phyloP scores from a whole-genome alignment of 2,329 filamentous ascomycete species.

The Metarhizium album region DNA sequence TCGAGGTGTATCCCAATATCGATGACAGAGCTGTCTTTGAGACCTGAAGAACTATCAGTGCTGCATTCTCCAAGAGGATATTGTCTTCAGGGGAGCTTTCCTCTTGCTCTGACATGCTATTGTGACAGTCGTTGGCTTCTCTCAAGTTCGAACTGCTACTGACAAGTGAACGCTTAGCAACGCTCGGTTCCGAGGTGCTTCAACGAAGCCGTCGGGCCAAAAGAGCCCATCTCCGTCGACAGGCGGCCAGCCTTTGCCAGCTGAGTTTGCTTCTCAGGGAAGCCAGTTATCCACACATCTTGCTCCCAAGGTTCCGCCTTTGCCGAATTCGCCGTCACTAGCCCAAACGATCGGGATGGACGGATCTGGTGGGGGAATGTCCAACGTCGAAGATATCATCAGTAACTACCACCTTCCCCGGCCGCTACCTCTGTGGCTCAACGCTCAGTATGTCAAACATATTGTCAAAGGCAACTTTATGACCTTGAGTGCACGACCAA shows the following conservation, averaged over 20 bases:
- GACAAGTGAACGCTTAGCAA: conserved; percentile 32
- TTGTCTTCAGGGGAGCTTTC: not conserved
- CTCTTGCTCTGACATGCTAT: not conserved
- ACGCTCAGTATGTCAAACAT: conserved; percentile 64
- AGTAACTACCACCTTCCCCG: conserved; percentile 54
- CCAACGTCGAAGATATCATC: conserved; percentile 43
- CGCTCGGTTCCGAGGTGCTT: conserved; percentile 47
- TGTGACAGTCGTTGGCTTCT: not conserved
- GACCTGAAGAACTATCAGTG: not conserved
- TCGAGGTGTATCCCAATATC: not conserved
- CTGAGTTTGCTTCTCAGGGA: conserved; percentile 33
- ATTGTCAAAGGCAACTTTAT: conserved; percentile 98
- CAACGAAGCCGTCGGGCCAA: conserved; percentile 37
- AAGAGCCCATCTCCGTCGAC: conserved; percentile 42
- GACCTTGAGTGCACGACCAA: conserved; percentile 84
- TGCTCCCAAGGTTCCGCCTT: conserved; percentile 48
- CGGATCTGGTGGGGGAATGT: conserved; percentile 38
- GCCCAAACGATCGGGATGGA: conserved; percentile 60
- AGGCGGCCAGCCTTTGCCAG: conserved; percentile 31
- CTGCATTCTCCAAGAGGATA: not conserved
- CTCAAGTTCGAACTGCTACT: conserved; percentile 7
- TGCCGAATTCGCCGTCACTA: conserved; percentile 53
- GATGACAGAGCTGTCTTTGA: not conserved
- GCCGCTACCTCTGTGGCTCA: conserved; percentile 62
- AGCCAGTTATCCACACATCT: conserved; percentile 40